Percentiles rank a stretch among this genome's conserved stretches.
Evolutionary conservation across 2,329 filamentous ascomycete genomes (phyloP).

Genomic region (Aspergillus tanneri): DNA sequence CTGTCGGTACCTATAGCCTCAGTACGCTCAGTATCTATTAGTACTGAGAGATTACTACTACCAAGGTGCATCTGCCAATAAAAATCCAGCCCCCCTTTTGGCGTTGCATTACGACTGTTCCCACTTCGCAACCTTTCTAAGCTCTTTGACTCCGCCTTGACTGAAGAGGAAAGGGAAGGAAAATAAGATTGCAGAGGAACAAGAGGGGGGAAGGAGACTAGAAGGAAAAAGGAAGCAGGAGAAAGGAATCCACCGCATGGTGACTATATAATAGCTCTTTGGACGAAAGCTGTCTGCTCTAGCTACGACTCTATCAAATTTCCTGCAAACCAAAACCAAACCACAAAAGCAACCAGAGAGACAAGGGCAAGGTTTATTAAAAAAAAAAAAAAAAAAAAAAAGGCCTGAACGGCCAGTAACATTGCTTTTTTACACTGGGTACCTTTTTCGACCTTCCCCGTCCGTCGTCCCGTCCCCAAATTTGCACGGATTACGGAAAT

Average conservation of each 20-base stretch:
- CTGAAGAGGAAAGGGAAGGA: conserved; percentile 7
- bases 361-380: background rate
- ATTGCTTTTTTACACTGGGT: conserved; percentile 4
- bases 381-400: conserved; percentile 2
- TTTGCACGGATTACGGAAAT: conserved; percentile 16
- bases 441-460: conserved; percentile 16
- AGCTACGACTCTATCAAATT: conserved; percentile 8
- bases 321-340: background rate
- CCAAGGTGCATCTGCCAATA: conserved; percentile 10
- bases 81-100: conserved; percentile 11
- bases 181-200: conserved; percentile 3
- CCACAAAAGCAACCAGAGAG: background rate
- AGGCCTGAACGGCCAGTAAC: conserved; percentile 13
- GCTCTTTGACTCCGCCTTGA: conserved; percentile 16
- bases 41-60: too few relatives aligned
- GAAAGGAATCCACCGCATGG: background rate
- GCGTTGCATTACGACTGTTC: conserved; percentile 16
- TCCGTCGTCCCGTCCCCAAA: conserved; percentile 19
- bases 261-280: conserved; percentile 3
- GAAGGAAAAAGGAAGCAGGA: background rate
- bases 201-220: conserved; percentile 2
- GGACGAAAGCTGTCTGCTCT: conserved; percentile 1
- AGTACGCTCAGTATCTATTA: too few relatives aligned
- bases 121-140: conserved; percentile 15
- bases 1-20: too few relatives aligned